Base-by-base conservation (phyloP, 1,284 basidiomycete species). In the Fomitopsis betulina region DNA sequence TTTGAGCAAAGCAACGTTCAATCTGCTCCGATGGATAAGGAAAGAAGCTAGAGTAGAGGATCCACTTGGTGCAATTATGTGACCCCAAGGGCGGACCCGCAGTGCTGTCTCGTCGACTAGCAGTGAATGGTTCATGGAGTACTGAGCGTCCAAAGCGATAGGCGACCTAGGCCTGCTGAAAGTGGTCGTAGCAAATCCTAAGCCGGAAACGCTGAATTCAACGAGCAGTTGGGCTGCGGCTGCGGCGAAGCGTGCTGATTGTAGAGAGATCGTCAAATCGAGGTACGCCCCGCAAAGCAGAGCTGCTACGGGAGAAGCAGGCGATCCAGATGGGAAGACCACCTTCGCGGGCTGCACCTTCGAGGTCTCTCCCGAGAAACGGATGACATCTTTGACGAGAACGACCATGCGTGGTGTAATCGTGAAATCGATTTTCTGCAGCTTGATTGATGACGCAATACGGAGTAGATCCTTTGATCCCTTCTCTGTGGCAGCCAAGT, bases 11-110 rank as follows among this genome's bases (percentile, higher is more conserved):
- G 83, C 68, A 33, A 68, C 68, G 62, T 77, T 84, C 35, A 79
- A 51, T 58, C 73, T 79, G n/a, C 79, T 79, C 6, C 70, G 70
- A 13, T 68, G 68, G 21, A 87, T 70, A 12, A 73, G 73, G 51
- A 89, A 63, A 8, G 83, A 83, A 6, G 89, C 88, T 32, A 91
- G 72, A 40, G 82, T 76, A 62, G 83, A 82, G 54, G 81, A 79
- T 37, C 79, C 79, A 35, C 66, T 13, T n/a, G 30, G 71, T 45
- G 72, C 68, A 59, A 73, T 73, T 12, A 68, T 67, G 17, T 63
- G 68, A 60, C 75, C 72, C 5, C 76, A 76, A 9, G 85, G 82
- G 61, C 80, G 80, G 13, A 87, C 87, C 58, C 82, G 81, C 32
- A 91, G 64, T 50, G 79, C 79, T 3, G 84, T 67, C 53, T 79